Evolutionary conservation across 176 grass and related monocot species (phyloP).

Genomic region (sorghum (Sorghum bicolor)): DNA sequence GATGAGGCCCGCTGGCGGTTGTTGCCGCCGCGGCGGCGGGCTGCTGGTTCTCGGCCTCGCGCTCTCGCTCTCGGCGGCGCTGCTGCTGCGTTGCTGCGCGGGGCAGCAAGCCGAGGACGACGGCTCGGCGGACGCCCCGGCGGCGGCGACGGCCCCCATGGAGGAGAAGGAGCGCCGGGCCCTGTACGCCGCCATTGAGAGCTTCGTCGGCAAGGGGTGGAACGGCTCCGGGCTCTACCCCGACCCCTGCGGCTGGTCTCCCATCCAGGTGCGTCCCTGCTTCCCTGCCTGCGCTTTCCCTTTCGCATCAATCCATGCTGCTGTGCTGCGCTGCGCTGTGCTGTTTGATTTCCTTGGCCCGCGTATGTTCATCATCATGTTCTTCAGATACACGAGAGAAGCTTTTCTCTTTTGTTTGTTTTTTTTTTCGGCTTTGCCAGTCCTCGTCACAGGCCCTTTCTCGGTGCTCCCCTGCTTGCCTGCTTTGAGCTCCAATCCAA

Average conservation of each 20-base stretch:
- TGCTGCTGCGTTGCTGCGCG: constrained; percentile 20
- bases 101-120: neutral
- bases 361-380: neutral
- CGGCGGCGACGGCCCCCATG: constrained; percentile 49
- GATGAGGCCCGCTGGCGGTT: neutral
- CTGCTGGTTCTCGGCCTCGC: neutral
- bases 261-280: constrained; percentile 63
- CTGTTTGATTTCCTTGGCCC: neutral
- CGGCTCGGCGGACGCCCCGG: neutral
- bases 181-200: constrained; percentile 61
- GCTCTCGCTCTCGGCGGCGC: neutral
- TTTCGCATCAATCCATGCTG: neutral
- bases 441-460: neutral
- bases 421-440: neutral
- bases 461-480: neutral
- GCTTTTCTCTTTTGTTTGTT: neutral
- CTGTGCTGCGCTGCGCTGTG: neutral
- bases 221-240: constrained; percentile 84
- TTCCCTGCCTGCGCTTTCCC: too few species aligned
- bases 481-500: neutral
- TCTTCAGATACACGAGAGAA: neutral
- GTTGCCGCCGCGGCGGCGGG: neutral
- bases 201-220: constrained; percentile 80
- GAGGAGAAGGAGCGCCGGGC: constrained; percentile 58
- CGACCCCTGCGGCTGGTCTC: constrained; percentile 94